phyloP scores from a whole-genome alignment of 805 yeast genomes.

The Starmerella geochares region DNA sequence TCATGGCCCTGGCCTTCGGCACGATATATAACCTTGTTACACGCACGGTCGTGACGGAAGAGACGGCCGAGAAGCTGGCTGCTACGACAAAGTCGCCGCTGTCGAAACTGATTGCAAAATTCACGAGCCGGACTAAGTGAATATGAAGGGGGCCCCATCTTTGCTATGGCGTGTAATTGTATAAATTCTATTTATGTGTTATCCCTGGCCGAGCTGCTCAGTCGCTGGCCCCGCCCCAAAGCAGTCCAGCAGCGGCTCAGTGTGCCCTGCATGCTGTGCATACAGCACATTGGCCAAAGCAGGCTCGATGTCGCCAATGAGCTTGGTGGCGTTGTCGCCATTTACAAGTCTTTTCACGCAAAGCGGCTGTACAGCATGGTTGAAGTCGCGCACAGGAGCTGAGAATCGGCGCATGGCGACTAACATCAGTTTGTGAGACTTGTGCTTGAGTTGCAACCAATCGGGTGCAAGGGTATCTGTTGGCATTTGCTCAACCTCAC shows the following conservation, averaged over 20 bases:
- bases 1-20: constrained; percentile 87
- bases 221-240: not conserved
- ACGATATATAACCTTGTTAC: constrained; percentile 61
- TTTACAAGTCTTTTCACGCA: not conserved
- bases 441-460: not conserved
- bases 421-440: not conserved
- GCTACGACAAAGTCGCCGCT: not conserved
- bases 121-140: too few relatives aligned
- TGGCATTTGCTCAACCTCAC: not conserved
- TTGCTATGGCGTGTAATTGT: too few relatives aligned
- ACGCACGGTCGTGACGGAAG: constrained; percentile 31
- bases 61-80: not conserved
- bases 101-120: not conserved
- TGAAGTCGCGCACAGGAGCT: not conserved
- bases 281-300: not conserved
- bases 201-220: not conserved
- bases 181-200: too few relatives aligned
- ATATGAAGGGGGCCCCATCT: too few relatives aligned
- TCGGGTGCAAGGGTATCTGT: not conserved
- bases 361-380: not conserved
- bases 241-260: constrained; percentile 5
- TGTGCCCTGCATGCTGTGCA: constrained; percentile 8
- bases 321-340: not conserved
- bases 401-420: not conserved
- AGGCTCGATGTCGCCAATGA: not conserved